Evolutionary conservation across 495 filamentous ascomycete genomes (phyloP), one percentile per base, ranked within the genome.

Genomic region (Podospora comata): DNA sequence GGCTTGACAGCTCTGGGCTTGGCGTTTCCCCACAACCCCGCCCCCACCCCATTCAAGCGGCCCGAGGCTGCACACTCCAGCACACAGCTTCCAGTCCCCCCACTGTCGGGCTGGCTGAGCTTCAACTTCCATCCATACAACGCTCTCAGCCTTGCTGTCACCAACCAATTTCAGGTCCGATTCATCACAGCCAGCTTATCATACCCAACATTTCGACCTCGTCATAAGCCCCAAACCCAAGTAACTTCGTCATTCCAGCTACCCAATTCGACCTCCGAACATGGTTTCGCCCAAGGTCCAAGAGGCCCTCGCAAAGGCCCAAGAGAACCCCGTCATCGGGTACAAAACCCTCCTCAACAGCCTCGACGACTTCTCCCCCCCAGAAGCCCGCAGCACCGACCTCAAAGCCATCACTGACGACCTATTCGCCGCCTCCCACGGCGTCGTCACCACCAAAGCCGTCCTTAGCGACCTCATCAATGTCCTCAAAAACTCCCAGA

Each of bases 391-490:
- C 11, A 74, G 85, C n/a, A 74, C 83, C 67, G 89, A 94, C 77
- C 82, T 97, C 44, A 87, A 82, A 48, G 87, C 86, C 70, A 89
- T 91, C 71, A 81, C 90, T 53, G 85, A 90, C 72, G 86, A 87
- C 19, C 80, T 95, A 34, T 85, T 95, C 67, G 83, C 76, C 70
- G 86, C 90, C 68, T 81, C 81, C 58, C 81, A 94, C 58, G 91
- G 92, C 68, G 88, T 96, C 67, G 90, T 96, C 20, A 84, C 86
- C 26, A 87, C 89, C 2, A 88, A 94, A 16, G 85, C 87, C 3
- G 84, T 95, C 13, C 86, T 97, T 68, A 83, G 81, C 72, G 79
- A 83, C 58, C 89, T 94, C 74, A 87, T 93, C 73, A 69, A 79
- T 20, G 78, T 82, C 53, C 85, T 92, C 65, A 81, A 82, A 53